Base-by-base conservation (phyloP, 164 flowering plant genomes). In the Taxillus chinensis region DNA sequence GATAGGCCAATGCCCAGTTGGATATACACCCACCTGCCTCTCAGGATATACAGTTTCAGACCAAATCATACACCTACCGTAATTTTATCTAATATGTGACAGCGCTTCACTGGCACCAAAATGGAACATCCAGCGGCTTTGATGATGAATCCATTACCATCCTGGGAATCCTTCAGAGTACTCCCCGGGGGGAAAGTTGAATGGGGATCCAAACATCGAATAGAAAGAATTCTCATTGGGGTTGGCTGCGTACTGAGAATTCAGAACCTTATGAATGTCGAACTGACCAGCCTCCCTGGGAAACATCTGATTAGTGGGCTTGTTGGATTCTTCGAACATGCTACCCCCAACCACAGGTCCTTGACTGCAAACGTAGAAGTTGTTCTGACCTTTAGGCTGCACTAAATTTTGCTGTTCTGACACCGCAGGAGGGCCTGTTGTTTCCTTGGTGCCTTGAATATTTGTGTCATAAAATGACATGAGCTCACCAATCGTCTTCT, bases 401-500 rank as follows among this genome's bases (percentile, higher is more conserved):
- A 51, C 43, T 57, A 45, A 48, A 62, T 59, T 64, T 43, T 73
- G 77, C 62, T 77, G 70, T 17, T 68, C 76, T 3, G 48, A 37
- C 0, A 52, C 60, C 16, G 70, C 27, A 27, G 27, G 27, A 27
- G 27, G 27, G 27, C 27, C 70, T 16, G 68, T 72, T 1, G 66
- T 8, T 39, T 40, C 67, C 63, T 74, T 79, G 66, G 63, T 74
- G 50, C 63, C 67, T 57, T 75, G 83, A 45, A 73, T 63, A 70
- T 80, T 86, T 16, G 66, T 53, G 42, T 86, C 90, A 27, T 89
- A 89, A 39, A 73, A 65, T 0, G 84, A 76, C 84, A 86, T 73
- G 5, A 89, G 86, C 2, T 86, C 85, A 43, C 69, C 63, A 12
- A 89, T 86, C 76, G 79, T 74, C 55, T 83, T 82, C 61, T 85